phyloP scores from a whole-genome alignment of 176 grass and related monocot genomes.

The Triticum dicoccoides region DNA sequence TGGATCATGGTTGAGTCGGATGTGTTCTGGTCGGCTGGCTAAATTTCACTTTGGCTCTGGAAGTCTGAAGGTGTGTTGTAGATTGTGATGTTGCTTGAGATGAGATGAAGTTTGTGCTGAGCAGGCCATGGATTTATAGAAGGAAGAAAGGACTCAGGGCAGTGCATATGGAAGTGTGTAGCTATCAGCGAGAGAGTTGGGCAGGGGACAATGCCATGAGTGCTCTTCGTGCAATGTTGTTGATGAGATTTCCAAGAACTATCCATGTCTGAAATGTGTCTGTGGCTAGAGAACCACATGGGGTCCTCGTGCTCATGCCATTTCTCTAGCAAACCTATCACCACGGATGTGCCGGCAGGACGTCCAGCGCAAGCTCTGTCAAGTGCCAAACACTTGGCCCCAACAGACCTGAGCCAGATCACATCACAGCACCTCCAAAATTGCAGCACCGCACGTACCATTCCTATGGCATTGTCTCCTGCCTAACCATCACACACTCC shows the following conservation, averaged over 20 bases:
- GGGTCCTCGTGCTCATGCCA: neutral
- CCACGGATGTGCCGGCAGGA: neutral
- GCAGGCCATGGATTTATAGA: constrained; percentile 27
- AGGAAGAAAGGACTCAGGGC: neutral
- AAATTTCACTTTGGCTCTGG: neutral
- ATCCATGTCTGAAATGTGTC: neutral
- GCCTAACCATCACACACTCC: neutral
- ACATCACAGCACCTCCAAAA: neutral
- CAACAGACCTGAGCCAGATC: neutral
- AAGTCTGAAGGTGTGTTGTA: neutral
- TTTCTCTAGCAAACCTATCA: neutral
- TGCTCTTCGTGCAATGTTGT: constrained; percentile 19
- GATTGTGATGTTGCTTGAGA: neutral
- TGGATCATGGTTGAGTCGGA: constrained; percentile 23
- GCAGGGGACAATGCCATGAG: constrained; percentile 38
- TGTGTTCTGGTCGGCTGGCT: neutral
- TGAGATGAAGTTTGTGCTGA: constrained; percentile 17
- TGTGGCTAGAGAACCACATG: neutral
- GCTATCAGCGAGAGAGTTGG: neutral
- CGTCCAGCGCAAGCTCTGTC: neutral
- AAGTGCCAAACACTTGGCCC: neutral
- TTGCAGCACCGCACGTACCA: neutral
- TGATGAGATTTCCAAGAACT: constrained; percentile 4
- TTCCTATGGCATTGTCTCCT: constrained; percentile 35
- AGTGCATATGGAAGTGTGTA: neutral